A percentile compares a stretch with the other conserved stretches of the same genome.
Conservation (phyloP, 805 yeast species). For the Lipomyces kockii region DNA sequence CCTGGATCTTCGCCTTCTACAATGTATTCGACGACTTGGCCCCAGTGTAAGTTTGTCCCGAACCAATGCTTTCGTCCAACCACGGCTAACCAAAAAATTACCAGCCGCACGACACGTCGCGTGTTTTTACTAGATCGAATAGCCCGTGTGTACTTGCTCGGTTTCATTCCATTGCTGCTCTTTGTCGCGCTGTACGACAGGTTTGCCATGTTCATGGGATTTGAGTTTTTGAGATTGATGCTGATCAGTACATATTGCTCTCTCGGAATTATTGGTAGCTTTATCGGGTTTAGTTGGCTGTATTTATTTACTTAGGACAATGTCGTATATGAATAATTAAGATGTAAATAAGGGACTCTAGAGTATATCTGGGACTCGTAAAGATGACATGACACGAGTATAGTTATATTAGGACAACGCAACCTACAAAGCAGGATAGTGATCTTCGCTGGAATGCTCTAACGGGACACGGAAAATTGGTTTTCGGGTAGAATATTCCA, state of each 20-base stretch:
- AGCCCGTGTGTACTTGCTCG: constrained; percentile 66
- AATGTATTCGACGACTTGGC: constrained; percentile 65
- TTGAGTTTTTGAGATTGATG: constrained; percentile 81
- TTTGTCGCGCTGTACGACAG: constrained; percentile 60
- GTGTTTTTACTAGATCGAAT: constrained; percentile 71
- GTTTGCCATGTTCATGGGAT: constrained; percentile 53
- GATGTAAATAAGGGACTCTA: too few relatives aligned
- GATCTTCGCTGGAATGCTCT: too few relatives aligned
- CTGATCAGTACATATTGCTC: constrained; percentile 83
- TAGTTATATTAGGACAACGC: too few relatives aligned
- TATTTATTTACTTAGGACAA: constrained; percentile 54
- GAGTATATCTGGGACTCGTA: too few relatives aligned
- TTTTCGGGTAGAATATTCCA: too few relatives aligned
- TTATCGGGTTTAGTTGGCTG: constrained; percentile 88
- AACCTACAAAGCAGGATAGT: too few relatives aligned
- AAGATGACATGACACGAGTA: too few relatives aligned
- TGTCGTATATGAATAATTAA: neutral
- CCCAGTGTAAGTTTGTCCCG: constrained; percentile 33
- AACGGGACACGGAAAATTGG: too few relatives aligned
- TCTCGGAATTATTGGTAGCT: constrained; percentile 79
- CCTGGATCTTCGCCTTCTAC: constrained; percentile 82
- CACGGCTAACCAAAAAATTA: neutral
- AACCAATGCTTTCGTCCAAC: neutral
- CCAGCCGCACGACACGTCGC: constrained; percentile 37
- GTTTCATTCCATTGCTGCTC: constrained; percentile 67